These are phyloP conservation scores for Maudiozyma turicensis DNA, from an alignment of 805 yeast genomes.

Conservation along the genomic window DNA sequence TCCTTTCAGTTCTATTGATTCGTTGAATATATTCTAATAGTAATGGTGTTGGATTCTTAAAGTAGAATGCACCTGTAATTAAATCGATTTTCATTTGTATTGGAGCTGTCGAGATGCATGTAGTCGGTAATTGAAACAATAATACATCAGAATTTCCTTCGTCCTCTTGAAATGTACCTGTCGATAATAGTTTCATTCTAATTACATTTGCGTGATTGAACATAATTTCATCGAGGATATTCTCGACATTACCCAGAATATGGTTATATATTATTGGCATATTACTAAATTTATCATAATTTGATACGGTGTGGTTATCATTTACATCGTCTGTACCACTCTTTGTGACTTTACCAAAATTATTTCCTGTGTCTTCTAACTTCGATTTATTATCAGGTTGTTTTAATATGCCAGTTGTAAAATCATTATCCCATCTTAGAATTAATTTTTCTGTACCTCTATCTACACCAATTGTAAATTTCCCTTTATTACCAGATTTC, in stretches of 20 bases:
- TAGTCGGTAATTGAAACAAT: slow-evolving; percentile 27
- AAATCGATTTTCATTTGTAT: slow-evolving; percentile 27
- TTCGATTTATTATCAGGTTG: background rate
- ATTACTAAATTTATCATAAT: background rate
- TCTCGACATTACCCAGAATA: slow-evolving; percentile 22
- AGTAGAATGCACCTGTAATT: slow-evolving; percentile 26
- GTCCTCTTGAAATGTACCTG: slow-evolving; percentile 24
- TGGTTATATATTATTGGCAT: slow-evolving; percentile 19
- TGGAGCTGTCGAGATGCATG: slow-evolving; percentile 25
- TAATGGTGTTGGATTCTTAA: slow-evolving; percentile 25
- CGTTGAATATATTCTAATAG: slow-evolving; percentile 20
- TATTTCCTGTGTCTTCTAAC: background rate
- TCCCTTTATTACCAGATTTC: slow-evolving; percentile 23
- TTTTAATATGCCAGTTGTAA: slow-evolving; percentile 2
- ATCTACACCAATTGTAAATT: slow-evolving; percentile 24
- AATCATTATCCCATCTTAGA: slow-evolving; percentile 25
- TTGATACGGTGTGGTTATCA: background rate
- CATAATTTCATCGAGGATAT: slow-evolving; percentile 28
- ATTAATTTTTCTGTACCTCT: slow-evolving; percentile 16
- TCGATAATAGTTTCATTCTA: slow-evolving; percentile 22
- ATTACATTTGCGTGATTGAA: slow-evolving; percentile 29
- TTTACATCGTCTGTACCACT: background rate
- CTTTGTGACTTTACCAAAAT: background rate
- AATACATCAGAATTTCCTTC: slow-evolving; percentile 24
- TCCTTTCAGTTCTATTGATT: slow-evolving; percentile 22